Base-by-base conservation (phyloP, 495 filamentous ascomycete genomes). In the Zalerion maritima region DNA sequence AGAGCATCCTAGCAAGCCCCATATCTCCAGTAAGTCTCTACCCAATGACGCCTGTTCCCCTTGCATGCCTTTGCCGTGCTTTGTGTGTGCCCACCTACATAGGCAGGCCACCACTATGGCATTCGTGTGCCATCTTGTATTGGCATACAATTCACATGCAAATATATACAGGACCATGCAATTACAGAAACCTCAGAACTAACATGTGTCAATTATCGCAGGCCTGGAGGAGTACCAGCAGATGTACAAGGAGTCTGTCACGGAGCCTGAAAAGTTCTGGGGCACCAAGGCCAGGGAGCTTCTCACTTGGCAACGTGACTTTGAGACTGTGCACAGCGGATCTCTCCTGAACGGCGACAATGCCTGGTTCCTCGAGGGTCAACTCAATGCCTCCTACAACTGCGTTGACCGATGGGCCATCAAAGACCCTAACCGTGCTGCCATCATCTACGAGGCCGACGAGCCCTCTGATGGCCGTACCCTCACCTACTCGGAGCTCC, bases 381-480 rank as follows among this genome's bases (percentile, higher is more conserved):
- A 75, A 35, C 66, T 99, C 42, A 96, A 96, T 45, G 91, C 89
- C 25, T 85, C 81, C 14, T 99, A 81, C 71, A 99, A 99, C 64
- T 91, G 83, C 49, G 79, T 99, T 31, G 89, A 99, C 45, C 80
- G 89, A 37, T 89, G 94, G 55, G 89, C 87, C 6, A 65, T 87
- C 61, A 85, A 84, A 57, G 69, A 93, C 59, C 91, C 91, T 11
- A 60, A 94, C 57, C 80, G 73, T 61, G 71, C 86, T 21, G 89
- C 89, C 42, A 91, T 99, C 55, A 94, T 96, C 64, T 99, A 94
- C 61, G 89, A 99, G 57, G 89, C 85, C 29, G 91, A 96, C 44
- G 89, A 96, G 56, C 75, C 77, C 16, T 68, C 60, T 25, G 78
- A 92, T 42, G 87, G 91, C 43, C 82, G 89, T 30, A 82, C 61